Evolutionary conservation across 2,329 filamentous ascomycete species (phyloP), one percentile per base, ranked within the genome.

Genomic region (Cercospora sp.): DNA sequence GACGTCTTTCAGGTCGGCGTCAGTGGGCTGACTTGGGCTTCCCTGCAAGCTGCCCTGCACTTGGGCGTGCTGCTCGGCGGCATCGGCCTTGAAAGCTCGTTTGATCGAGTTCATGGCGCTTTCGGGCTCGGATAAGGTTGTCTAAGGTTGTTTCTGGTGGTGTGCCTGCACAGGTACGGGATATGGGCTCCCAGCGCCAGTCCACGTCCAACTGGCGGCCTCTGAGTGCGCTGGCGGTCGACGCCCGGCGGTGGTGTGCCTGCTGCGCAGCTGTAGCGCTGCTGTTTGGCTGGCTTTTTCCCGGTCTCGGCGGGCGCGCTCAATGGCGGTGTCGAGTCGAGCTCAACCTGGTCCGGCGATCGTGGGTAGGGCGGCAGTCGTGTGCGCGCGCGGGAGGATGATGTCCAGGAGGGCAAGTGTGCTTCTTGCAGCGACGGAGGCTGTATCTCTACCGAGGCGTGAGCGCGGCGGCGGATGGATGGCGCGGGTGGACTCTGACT

Each of bases 71-170:
- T 65, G 59, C 33, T 69, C 40, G 64, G 59, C 45, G 53, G 59
- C 51, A 33, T 60, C 62, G 48, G 68, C 64, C 57, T 69, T 66
- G 68, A 71, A 69, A 45, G 63, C 69, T 20, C 66, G 63, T 61
- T 69, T 71, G 65, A 71, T 68, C 6, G 65, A 33, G 23, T 69
- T 64, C 69, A 71, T 71, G 33, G 64, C 31, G 45, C 28, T 10
- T 30, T 3, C 51, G 30, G 30, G 26, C 42, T 36, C 61, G 48
- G 61, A 63, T 40, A 55, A 57, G 61, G 61, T 57, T 63, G 60
- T 55, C 60, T 55, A 28, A 55, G 45, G 42, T 63, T 63, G 61
- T 26, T 42, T 31, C 26, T 31, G 42, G 10, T 55, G 45, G 18
- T 26, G 61, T 36, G n/a, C 51, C 42, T 33, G 45, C 42, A n/a